Percentiles rank a stretch among this genome's conserved stretches.
phyloP scores from a whole-genome alignment of 2,329 filamentous ascomycete species.

The Hypomyces perniciosus region DNA sequence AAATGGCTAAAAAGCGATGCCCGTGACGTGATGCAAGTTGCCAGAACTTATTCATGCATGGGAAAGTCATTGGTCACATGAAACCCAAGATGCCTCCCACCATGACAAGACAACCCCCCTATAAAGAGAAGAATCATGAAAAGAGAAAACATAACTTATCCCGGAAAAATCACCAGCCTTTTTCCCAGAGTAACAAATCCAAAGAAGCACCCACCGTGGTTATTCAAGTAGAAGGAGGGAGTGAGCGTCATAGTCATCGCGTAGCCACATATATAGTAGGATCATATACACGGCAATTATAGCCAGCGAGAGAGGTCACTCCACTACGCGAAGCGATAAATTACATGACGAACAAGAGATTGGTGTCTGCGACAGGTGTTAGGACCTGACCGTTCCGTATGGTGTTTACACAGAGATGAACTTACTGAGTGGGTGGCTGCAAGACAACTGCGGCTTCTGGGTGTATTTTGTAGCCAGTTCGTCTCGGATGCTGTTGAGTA shows the following conservation, averaged over 20 bases:
- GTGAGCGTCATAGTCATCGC: not conserved
- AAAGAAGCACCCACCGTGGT: conserved; percentile 1
- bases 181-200: conserved; percentile 1
- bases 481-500: conserved; percentile 93
- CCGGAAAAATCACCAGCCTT: not conserved
- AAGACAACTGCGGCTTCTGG: conserved; percentile 95
- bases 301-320: not conserved
- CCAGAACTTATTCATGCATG: not conserved
- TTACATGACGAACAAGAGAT: conserved; percentile 59
- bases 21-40: not conserved
- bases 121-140: not conserved
- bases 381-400: conserved; percentile 14
- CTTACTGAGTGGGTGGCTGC: conserved; percentile 92
- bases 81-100: not conserved
- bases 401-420: conserved; percentile 17
- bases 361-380: conserved; percentile 44
- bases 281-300: conserved; percentile 13
- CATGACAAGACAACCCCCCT: not conserved
- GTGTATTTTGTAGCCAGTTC: conserved; percentile 81
- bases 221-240: conserved; percentile 1
- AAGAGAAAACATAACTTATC: not conserved
- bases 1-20: not conserved
- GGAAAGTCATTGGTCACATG: not conserved
- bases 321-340: conserved; percentile 7
- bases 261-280: not conserved